These are phyloP conservation scores for Bipolaris cookei DNA, from an alignment of 2,329 filamentous ascomycete genomes.

Conservation along the genomic window DNA sequence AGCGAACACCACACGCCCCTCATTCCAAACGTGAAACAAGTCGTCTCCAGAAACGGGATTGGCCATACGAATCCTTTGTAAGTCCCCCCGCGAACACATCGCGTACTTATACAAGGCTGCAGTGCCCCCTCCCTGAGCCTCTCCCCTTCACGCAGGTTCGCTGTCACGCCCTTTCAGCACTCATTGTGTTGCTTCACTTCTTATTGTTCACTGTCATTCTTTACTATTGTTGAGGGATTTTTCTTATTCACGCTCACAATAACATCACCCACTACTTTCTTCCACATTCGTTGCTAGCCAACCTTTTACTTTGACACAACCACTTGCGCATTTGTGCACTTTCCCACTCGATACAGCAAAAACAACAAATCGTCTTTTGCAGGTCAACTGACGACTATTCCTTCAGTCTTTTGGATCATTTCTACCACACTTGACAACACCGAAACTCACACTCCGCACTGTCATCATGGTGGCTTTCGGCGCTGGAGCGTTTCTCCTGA, in stretches of 20 bases:
- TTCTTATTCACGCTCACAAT: conserved; percentile 13
- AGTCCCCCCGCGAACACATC: conserved; percentile 31
- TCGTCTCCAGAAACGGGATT: conserved; percentile 38
- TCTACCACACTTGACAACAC: conserved; percentile 19
- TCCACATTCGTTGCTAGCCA: conserved; percentile 30
- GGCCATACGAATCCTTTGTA: conserved; percentile 39
- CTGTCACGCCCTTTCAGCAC: conserved; percentile 34
- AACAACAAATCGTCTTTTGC: conserved; percentile 32
- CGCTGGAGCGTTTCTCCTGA: conserved; percentile 46
- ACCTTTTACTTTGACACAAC: conserved; percentile 17
- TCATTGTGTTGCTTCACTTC: conserved; percentile 38
- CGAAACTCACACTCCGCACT: conserved; percentile 27
- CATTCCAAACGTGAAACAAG: conserved; percentile 48
- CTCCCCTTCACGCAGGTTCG: conserved; percentile 41
- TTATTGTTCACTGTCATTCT: conserved; percentile 44
- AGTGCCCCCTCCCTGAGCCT: conserved; percentile 23
- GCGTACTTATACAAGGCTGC: conserved; percentile 42
- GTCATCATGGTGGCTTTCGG: conserved; percentile 49
- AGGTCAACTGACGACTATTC: conserved; percentile 36
- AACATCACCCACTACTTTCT: conserved; percentile 21
- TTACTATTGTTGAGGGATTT: conserved; percentile 29
- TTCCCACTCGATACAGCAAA: conserved; percentile 18
- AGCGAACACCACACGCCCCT: conserved; percentile 38
- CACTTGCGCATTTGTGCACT: conserved; percentile 18
- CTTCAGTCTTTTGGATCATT: conserved; percentile 31